Evolutionary conservation across 768 basidiomycete genomes (phyloP), one percentile per base, ranked within the genome.

Genomic region (Rubroboletus satanas): DNA sequence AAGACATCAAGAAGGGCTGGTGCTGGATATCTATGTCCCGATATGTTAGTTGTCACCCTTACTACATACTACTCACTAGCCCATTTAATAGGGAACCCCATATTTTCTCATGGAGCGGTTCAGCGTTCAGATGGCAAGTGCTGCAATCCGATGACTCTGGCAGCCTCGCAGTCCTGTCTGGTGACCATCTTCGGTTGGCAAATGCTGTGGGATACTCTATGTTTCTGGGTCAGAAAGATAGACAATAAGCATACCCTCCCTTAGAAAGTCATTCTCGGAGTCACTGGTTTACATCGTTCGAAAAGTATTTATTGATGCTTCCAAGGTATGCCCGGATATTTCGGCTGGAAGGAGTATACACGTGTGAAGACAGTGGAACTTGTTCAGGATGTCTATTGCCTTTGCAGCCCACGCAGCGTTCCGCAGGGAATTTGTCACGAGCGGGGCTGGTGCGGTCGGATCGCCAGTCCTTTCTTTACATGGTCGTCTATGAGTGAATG

Each of bases 401-500:
- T 9, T n/a, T 11, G 11, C 5, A 12, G 4, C 36, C 38, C 45
- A 49, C 7, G 12, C 15, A 52, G 23, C 37, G 17, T 18, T n/a
- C 31, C 26, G 10, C 23, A 77, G 73, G 80, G 79, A 10, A 23
- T 83, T 80, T 57, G 73, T 84, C 21, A 69, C 72, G 0, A 66
- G 78, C 8, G 79, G 73, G 52, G 28, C 52, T 57, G 71, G 71
- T 5, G 70, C 81, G 9, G 83, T 88, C 28, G 86, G 85, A 52
- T 79, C 80, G 79, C 83, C 11, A 10, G 18, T 5, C 15, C 15
- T 2, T 33, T 33, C 8, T n/a, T 33, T 18, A 15, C 32, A 10
- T 23, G 14, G 14, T 46, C 9, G 8, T 23, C 32, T 15, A 15
- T 23, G 18, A 14, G 4, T n/a, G 15, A 4, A 26, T 26, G 7